Evolutionary conservation across 257 asterid genomes (phyloP), one percentile per base, ranked within the genome.

Genomic region (Penstemon barbatus): DNA sequence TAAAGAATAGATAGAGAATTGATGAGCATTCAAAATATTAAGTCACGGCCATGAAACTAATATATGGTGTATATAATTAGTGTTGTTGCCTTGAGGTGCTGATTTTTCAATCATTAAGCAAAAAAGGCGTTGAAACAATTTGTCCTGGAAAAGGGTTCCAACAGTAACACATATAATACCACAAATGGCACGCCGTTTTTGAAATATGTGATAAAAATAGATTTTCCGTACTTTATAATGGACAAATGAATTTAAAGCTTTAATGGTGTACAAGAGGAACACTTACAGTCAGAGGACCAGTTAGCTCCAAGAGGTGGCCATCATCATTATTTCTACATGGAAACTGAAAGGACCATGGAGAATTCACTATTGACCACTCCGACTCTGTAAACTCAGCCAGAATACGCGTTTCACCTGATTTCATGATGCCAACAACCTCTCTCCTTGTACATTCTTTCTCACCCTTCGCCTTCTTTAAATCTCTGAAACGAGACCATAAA

Each of bases 281-380:
- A 69, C 97, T 89, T 83, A 94, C 99, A 52, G 74, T 83, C 44
- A 64, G 83, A 56, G 86, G 86, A 72, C 97, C 97, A 53, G 71
- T 74, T 55, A 94, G 76, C 90, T 91, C 95, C 57, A 89, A 69
- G 80, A 94, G 72, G 79, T 79, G 85, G 60, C 86, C 86, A 8
- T 90, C 97, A 40, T 80, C 80, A 65, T 75, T 69, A 15, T 71
- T 66, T 41, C 70, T 38, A 62, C 70, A 66, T 48, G 85, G 97
- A 74, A 86, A 72, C 78, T 74, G 75, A 70, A 91, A 51, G 74
- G 91, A 87, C 95, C 99, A 94, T 33, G 75, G 83, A 39, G 97
- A 81, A 76, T 85, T 83, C 51, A 80, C 79, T 56, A 94, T 49
- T 38, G 82, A 78, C 99, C 99, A 94, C 65, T 77, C 74, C 46